Percentiles rank a stretch among this genome's conserved stretches.
Evolutionary conservation across 306 rosid genomes (phyloP).

Genomic region (Abrus pulchellus): DNA sequence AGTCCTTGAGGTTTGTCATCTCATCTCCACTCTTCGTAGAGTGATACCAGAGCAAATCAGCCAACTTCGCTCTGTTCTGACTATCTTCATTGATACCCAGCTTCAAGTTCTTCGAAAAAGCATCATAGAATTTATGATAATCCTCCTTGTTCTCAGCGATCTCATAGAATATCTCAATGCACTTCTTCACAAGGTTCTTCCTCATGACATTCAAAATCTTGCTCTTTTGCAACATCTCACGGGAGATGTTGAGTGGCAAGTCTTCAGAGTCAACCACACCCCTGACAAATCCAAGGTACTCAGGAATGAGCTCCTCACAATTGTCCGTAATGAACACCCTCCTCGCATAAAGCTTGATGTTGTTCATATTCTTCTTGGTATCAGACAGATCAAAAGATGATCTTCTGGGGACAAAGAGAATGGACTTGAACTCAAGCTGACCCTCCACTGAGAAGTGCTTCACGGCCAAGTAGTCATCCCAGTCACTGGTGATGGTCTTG

Average conservation of each 20-base stretch:
- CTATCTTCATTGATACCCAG: slow-evolving; percentile 71
- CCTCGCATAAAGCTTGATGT: slow-evolving; percentile 71
- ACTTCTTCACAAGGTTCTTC: slow-evolving; percentile 72
- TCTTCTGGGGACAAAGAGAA: slow-evolving; percentile 67
- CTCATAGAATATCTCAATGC: slow-evolving; percentile 77
- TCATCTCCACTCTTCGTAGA: slow-evolving; percentile 77
- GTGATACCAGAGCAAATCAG: slow-evolving; percentile 67
- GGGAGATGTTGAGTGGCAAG: slow-evolving; percentile 71
- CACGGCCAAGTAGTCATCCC: slow-evolving; percentile 78
- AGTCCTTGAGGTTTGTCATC: slow-evolving; percentile 71
- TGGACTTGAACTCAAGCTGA: slow-evolving; percentile 74
- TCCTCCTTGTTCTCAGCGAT: slow-evolving; percentile 74
- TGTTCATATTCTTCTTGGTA: slow-evolving; percentile 68
- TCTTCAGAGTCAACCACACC: slow-evolving; percentile 79
- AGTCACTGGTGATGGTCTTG: slow-evolving; percentile 71
- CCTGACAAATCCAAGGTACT: slow-evolving; percentile 68
- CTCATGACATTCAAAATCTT: slow-evolving; percentile 74
- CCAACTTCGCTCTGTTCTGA: slow-evolving; percentile 67
- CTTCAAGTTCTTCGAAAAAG: slow-evolving; percentile 73
- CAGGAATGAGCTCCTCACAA: slow-evolving; percentile 74
- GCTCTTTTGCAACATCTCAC: slow-evolving; percentile 72
- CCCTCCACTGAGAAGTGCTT: slow-evolving; percentile 76
- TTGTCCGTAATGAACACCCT: slow-evolving; percentile 81
- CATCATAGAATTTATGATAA: slow-evolving; percentile 63
- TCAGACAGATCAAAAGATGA: slow-evolving; percentile 75